phyloP scores from a whole-genome alignment of 352 stramenopile genomes.

The Phytophthora pistaciae region DNA sequence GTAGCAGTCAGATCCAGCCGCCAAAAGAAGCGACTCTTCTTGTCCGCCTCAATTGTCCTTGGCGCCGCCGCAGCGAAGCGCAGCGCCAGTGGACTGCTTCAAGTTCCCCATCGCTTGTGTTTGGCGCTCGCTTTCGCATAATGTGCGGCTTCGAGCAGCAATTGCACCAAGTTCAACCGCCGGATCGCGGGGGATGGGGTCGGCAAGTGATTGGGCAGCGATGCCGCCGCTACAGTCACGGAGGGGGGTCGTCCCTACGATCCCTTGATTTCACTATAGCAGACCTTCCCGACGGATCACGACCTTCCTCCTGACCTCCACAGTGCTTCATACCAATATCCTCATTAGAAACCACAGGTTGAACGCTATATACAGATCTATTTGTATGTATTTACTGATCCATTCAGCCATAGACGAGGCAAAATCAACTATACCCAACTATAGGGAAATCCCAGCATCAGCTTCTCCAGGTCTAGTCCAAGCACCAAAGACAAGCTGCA shows the following conservation, averaged over 20 bases:
- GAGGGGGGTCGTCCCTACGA: constrained; percentile 11
- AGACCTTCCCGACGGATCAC: not conserved
- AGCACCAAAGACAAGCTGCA: constrained; percentile 40
- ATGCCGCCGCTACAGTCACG: constrained; percentile 9
- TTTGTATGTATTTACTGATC: not conserved
- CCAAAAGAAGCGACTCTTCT: too few relatives aligned
- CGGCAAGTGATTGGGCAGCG: constrained; percentile 19
- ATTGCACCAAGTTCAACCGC: constrained; percentile 5
- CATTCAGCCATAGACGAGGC: not conserved
- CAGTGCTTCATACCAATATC: not conserved
- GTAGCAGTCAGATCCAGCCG: too few relatives aligned
- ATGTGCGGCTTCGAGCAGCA: too few relatives aligned
- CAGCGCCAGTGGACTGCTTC: too few relatives aligned
- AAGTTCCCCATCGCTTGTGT: too few relatives aligned
- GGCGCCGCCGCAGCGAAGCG: too few relatives aligned
- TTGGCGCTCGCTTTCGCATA: too few relatives aligned
- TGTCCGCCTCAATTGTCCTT: too few relatives aligned
- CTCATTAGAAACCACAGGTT: not conserved
- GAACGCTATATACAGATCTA: not conserved
- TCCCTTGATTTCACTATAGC: not conserved
- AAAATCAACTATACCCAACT: not conserved
- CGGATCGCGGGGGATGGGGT: constrained; percentile 15
- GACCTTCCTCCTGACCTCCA: not conserved
- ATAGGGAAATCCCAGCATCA: not conserved
- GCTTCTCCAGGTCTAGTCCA: not conserved